These are phyloP conservation scores for Beauveria varroae DNA, from an alignment of 2,329 filamentous ascomycete species.

Conservation along the genomic window DNA sequence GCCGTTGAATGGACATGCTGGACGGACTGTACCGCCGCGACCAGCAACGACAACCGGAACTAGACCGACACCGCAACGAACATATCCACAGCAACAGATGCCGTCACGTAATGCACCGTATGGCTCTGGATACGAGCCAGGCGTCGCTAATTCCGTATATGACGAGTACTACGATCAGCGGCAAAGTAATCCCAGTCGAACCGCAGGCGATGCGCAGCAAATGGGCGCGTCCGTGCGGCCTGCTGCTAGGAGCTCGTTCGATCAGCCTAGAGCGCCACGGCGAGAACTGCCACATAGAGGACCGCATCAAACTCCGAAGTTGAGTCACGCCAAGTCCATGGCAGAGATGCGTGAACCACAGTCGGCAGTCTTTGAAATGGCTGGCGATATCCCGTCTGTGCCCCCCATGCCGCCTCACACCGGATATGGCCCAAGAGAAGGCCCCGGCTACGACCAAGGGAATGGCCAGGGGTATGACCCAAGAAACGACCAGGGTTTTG, in stretches of 20 bases:
- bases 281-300: constrained; percentile 38
- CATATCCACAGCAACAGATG: constrained; percentile 15
- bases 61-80: constrained; percentile 21
- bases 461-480: constrained; percentile 17
- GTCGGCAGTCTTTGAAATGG: constrained; percentile 68
- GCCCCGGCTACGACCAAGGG: not conserved
- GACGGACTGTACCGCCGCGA: constrained; percentile 40
- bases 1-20: constrained; percentile 38
- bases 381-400: constrained; percentile 50
- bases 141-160: constrained; percentile 13
- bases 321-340: constrained; percentile 58
- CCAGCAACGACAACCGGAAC: constrained; percentile 48
- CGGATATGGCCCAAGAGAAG: constrained; percentile 19
- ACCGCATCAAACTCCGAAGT: constrained; percentile 43
- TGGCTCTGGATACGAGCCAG: constrained; percentile 5
- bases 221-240: constrained; percentile 13
- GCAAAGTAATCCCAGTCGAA: constrained; percentile 21
- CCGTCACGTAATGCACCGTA: constrained; percentile 13
- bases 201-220: constrained; percentile 5
- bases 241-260: constrained; percentile 36
- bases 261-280: constrained; percentile 37
- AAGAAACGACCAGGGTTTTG: constrained; percentile 10
- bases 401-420: constrained; percentile 37
- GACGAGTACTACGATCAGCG: constrained; percentile 19
- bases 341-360: constrained; percentile 58